Evolutionary conservation across 2,329 filamentous ascomycete genomes (phyloP).

Genomic region (Pestalotiopsis sp.): DNA sequence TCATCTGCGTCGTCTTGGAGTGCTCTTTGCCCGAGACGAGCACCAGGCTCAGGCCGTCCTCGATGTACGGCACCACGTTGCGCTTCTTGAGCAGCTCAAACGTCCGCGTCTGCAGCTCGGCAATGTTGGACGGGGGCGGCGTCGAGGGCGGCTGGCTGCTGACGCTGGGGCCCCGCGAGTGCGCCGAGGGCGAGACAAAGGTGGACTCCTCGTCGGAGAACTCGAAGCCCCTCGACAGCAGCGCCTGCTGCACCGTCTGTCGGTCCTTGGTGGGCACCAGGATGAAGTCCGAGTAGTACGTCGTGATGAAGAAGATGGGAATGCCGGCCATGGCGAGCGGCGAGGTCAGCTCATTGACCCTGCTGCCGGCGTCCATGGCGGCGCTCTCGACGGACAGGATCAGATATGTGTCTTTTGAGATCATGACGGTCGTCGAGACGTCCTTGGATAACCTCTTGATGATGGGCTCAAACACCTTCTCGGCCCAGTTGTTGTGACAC

Average conservation of each 20-base stretch:
- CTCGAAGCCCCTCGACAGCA: slow-evolving; percentile 79
- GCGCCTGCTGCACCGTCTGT: slow-evolving; percentile 70
- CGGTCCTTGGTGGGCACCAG: slow-evolving; percentile 78
- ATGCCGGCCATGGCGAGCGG: slow-evolving; percentile 90
- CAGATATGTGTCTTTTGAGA: slow-evolving; percentile 82
- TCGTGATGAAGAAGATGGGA: slow-evolving; percentile 97
- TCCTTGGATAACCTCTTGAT: slow-evolving; percentile 62
- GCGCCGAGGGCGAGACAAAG: slow-evolving; percentile 61
- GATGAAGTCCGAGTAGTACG: slow-evolving; percentile 97
- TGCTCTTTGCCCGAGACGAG: slow-evolving; percentile 72
- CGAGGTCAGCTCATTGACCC: slow-evolving; percentile 87
- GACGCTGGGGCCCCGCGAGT: slow-evolving; percentile 32
- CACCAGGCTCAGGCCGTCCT: slow-evolving; percentile 68
- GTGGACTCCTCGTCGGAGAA: slow-evolving; percentile 69
- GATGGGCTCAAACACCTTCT: slow-evolving; percentile 72
- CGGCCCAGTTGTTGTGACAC: slow-evolving; percentile 75
- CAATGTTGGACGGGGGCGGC: slow-evolving; percentile 74
- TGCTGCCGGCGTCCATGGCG: slow-evolving; percentile 85
- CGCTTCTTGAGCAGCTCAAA: slow-evolving; percentile 81
- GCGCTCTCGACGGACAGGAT: slow-evolving; percentile 89
- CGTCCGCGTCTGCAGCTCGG: slow-evolving; percentile 79
- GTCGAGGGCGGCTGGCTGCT: slow-evolving; percentile 58
- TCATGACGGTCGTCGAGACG: slow-evolving; percentile 57
- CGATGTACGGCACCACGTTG: slow-evolving; percentile 71
- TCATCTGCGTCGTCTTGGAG: slow-evolving; percentile 35